Evolutionary conservation across 495 filamentous ascomycete genomes (phyloP).

Genomic region (Neurospora sp.): DNA sequence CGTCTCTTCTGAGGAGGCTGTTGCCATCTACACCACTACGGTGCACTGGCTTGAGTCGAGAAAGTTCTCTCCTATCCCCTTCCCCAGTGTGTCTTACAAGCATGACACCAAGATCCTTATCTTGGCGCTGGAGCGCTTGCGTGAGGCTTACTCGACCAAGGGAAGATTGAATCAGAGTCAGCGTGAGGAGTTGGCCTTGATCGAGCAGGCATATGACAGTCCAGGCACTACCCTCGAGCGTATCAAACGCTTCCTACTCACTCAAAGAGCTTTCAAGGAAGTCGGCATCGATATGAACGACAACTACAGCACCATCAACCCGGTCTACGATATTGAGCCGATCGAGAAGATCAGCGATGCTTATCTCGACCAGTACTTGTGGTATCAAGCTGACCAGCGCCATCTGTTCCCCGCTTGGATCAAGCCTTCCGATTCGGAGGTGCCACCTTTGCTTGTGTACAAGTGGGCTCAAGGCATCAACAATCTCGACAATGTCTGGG

Average conservation of each 20-base stretch:
- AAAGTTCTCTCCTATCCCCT: conserved; percentile 97
- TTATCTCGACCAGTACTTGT: conserved; percentile 96
- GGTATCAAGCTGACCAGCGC: conserved; percentile 98
- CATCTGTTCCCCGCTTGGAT: conserved; percentile 99
- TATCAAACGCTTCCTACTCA: conserved; percentile 96
- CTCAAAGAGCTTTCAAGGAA: conserved; percentile 97
- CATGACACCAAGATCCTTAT: conserved; percentile 99
- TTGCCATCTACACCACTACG: conserved; percentile 97
- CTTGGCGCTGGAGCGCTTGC: conserved; percentile 83
- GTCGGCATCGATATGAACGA: conserved; percentile 99
- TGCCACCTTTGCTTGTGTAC: conserved; percentile 92
- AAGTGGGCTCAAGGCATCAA: conserved; percentile 99
- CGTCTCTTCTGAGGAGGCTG: conserved; percentile 95
- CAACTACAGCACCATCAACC: conserved; percentile 98
- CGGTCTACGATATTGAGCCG: conserved; percentile 97
- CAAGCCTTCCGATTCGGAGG: conserved; percentile 97
- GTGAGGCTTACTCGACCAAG: conserved; percentile 97
- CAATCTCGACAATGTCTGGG: conserved; percentile 97
- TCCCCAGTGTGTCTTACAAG: conserved; percentile 98
- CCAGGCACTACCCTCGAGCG: conserved; percentile 91
- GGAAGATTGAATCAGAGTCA: conserved; percentile 96
- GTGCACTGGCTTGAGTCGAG: conserved; percentile 98
- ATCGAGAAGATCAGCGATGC: conserved; percentile 99
- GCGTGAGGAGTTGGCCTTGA: conserved; percentile 91
- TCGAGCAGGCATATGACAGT: conserved; percentile 98